Evolutionary conservation across 208 protist genomes (phyloP).

Genomic region (Acanthamoeba lenticulata): DNA sequence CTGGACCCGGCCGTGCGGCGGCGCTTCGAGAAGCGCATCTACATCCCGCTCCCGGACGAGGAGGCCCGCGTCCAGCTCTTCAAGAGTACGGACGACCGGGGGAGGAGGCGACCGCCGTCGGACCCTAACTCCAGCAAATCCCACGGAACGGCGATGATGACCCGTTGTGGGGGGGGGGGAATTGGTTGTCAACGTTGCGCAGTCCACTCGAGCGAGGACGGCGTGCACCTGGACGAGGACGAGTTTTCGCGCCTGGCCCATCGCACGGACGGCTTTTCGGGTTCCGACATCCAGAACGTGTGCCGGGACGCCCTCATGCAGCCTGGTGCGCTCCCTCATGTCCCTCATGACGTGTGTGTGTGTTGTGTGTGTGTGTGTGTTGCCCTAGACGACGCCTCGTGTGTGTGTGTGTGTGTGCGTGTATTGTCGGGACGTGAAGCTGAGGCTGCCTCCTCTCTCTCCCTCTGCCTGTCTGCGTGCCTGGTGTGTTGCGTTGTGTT

Average conservation of each 20-base stretch:
- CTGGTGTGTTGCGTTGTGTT: too few relatives aligned
- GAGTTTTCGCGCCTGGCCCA: conserved; percentile 94
- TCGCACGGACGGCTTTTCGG: conserved; percentile 93
- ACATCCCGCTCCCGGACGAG: conserved; percentile 93
- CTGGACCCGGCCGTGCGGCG: conserved; percentile 88
- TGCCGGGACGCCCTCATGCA: conserved; percentile 98
- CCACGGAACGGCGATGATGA: not conserved
- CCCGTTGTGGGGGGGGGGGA: not conserved
- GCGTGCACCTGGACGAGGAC: conserved; percentile 89
- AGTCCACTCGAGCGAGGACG: conserved; percentile 95
- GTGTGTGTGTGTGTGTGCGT: not conserved
- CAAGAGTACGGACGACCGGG: conserved; percentile 81
- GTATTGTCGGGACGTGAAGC: not conserved
- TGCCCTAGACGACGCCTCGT: too few relatives aligned
- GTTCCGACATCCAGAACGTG: conserved; percentile 96
- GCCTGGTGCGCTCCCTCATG: conserved; percentile 77
- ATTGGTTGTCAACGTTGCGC: not conserved
- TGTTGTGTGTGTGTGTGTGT: too few relatives aligned
- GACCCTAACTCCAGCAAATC: not conserved
- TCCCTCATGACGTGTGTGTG: not conserved
- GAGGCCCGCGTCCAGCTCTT: conserved; percentile 92
- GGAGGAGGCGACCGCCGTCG: too few relatives aligned
- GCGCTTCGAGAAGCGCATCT: conserved; percentile 92
- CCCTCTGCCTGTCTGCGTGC: not conserved
- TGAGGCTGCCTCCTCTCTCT: not conserved